Conservation (phyloP, 331 rosid genomes). For the Malus hybrid region DNA sequence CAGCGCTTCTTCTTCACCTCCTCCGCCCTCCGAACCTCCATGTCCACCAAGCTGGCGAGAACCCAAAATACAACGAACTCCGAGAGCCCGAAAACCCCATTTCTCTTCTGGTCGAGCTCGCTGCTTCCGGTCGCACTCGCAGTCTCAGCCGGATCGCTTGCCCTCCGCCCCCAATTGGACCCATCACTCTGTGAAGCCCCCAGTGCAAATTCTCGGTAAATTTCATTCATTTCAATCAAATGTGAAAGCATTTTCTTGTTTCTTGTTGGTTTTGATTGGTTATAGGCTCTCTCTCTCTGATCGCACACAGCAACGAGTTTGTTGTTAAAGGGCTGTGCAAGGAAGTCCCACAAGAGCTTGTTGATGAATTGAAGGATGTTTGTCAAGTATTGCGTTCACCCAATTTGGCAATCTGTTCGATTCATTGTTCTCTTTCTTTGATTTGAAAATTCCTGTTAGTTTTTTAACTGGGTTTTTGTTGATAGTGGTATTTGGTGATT, state of each 20-base stretch:
- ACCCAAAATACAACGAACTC: slow-evolving; percentile 11
- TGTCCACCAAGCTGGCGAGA: slow-evolving; percentile 4
- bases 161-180: slow-evolving; percentile 29
- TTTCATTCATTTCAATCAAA: neutral
- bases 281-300: neutral
- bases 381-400: slow-evolving; percentile 46
- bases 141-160: slow-evolving; percentile 44
- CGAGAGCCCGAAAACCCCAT: slow-evolving; percentile 9
- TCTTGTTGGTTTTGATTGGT: neutral
- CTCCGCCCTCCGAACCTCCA: slow-evolving; percentile 9
- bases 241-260: no score
- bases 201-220: slow-evolving; percentile 29
- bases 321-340: slow-evolving; percentile 55
- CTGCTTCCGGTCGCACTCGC: slow-evolving; percentile 64
- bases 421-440: neutral
- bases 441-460: neutral
- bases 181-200: slow-evolving; percentile 48
- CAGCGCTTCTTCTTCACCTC: slow-evolving; percentile 24
- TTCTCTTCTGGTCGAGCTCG: slow-evolving; percentile 27
- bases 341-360: slow-evolving; percentile 53
- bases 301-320: slow-evolving; percentile 51
- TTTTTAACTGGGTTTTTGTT: neutral
- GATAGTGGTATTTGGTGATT: slow-evolving; percentile 15
- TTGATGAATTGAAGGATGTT: slow-evolving; percentile 55
- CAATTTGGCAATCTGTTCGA: neutral